These are phyloP conservation scores for Apiospora rasikravindrae DNA, from an alignment of 2,329 filamentous ascomycete species.

Conservation along the genomic window DNA sequence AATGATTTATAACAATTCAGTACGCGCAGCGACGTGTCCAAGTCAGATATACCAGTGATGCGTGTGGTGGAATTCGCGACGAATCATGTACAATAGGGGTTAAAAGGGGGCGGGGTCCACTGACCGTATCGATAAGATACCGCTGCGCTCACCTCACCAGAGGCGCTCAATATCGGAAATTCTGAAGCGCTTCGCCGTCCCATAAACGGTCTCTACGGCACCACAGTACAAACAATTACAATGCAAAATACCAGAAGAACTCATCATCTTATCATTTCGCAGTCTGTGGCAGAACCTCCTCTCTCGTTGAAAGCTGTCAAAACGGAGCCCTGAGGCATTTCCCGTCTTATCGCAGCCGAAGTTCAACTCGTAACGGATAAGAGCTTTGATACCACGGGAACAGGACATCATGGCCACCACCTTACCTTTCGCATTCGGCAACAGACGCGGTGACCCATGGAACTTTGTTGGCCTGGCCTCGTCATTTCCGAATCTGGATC, in stretches of 20 bases:
- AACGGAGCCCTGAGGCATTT: neutral
- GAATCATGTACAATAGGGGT: neutral
- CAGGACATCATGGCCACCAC: neutral
- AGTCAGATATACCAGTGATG: neutral
- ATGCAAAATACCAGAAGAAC: neutral
- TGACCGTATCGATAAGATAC: neutral
- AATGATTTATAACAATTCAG: too few relatives aligned
- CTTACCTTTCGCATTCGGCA: slow-evolving; percentile 11
- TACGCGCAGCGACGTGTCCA: too few relatives aligned
- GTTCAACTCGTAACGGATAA: neutral
- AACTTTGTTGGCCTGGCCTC: slow-evolving; percentile 59
- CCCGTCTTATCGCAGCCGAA: neutral
- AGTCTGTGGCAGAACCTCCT: neutral
- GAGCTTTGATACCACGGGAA: neutral
- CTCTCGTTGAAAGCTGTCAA: neutral
- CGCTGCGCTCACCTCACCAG: neutral
- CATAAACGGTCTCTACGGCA: neutral
- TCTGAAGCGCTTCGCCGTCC: neutral
- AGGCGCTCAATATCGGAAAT: neutral
- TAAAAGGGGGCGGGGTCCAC: neutral
- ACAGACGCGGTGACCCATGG: slow-evolving; percentile 47
- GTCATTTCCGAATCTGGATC: slow-evolving; percentile 58
- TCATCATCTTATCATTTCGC: neutral
- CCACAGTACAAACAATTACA: neutral
- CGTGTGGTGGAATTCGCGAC: neutral